Evolutionary conservation across 1,284 basidiomycete species (phyloP), one percentile per base, ranked within the genome.

Genomic region (Ganoderma sinense): DNA sequence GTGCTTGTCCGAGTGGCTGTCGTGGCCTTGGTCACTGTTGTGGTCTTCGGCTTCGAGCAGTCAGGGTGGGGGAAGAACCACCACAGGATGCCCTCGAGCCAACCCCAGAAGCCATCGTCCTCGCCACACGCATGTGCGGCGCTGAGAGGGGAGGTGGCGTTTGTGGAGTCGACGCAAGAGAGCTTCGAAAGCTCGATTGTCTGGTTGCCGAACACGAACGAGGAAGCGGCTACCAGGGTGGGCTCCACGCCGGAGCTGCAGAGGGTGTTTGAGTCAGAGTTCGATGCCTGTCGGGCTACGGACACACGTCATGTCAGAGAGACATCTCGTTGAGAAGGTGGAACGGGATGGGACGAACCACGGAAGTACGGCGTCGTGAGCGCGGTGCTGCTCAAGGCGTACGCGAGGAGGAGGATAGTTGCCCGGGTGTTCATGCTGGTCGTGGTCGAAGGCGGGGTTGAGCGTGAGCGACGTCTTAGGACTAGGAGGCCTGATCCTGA

Each of bases 291-390:
- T 7, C 72, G 70, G n/a, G 67, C 72, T 73, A 56, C 11, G 23
- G 39, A 41, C 11, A 39, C 11, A 51, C 4, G 66, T 40, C 7
- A 39, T 8, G 29, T 62, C 20, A 64, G 66, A 31, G 20, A 7
- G n/a, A 14, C 23, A 16, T 11, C 29, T 20, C 16, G 36, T 45
- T 16, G 58, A 20, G 43, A 39, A 39, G 36, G 11, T 39, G 36
- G 36, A 31, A 18, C 6, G 6, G 23, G 31, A 56, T 31, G 51
- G 23, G 40, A 65, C 72, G 56, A 55, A 73, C 72, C 62, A 23
- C 62, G 62, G 36, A 70, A 60, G 59, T 64, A 55, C n/a, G 70
- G 72, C 40, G 67, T 67, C 55, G 69, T 64, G 59, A 73, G 70
- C 31, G 72, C 72, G 10, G 67, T 29, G 39, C 29, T 58, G 67